Base-by-base conservation (phyloP, 106 monocot genomes). In the Hemerocallis citrina region DNA sequence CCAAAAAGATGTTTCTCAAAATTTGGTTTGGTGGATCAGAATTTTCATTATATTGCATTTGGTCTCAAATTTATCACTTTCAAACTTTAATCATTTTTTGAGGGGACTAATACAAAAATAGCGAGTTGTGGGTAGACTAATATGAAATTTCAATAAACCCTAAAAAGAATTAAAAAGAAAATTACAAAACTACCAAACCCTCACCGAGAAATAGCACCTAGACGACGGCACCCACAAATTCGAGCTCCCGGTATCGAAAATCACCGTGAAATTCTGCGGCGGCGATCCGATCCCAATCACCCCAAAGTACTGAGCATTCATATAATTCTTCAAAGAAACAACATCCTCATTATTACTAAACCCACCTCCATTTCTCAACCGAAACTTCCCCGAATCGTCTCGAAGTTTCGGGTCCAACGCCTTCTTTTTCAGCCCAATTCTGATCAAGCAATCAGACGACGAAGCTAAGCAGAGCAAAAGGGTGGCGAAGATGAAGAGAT, bases 221-320 rank as follows among this genome's bases (percentile, higher is more conserved):
- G 83, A 52, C 13, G 89, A 95, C 0, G 94, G 94, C 5, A 95
- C 78, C 94, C 94, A 95, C 7, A 95, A 49, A 57, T 95, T 86
- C 0, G 94, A 83, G 73, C 89, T 89, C 0, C 89, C 89, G 2
- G 94, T 95, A 28, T 89, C 89, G 28, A 95, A 89, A 20, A 95
- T 76, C 47, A 95, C 94, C 1, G 85, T 89, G 57, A 95, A 95
- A 0, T 67, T 89, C 76, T 95, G 94, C 19, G 80, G 73, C 9
- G 89, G 89, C 16, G 80, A 72, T 7, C 93, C 93, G 48, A 94
- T 57, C 1, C 80, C 89, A 13, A 94, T 80, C 75, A 82, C 89
- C 32, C 93, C 93, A 57, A 75, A 94, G 57, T 94, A 94, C 70
- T 89, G 93, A 2, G 89, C 89, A 37, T 89, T 69, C 85, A 94